Conservation (phyloP, 495 filamentous ascomycete genomes). For the Chaetomium tenue region DNA sequence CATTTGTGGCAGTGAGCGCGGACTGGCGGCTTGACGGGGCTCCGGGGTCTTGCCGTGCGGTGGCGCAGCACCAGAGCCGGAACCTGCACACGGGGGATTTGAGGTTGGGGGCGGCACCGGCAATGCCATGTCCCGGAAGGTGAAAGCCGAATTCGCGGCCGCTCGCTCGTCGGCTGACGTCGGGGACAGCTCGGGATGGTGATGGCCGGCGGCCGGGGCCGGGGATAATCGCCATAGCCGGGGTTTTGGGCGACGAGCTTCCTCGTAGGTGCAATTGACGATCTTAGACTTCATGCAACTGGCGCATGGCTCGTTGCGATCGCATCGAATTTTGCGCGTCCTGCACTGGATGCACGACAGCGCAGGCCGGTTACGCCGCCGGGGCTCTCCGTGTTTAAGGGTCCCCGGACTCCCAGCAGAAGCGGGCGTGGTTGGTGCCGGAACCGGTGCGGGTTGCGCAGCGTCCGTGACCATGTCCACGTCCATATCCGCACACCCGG, state of each 20-base stretch:
- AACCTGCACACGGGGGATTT: not conserved
- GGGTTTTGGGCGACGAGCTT: conserved; percentile 37
- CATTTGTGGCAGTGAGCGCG: conserved; percentile 4
- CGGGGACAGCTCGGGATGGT: conserved; percentile 23
- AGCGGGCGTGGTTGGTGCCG: conserved; percentile 16
- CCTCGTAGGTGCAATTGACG: conserved; percentile 47
- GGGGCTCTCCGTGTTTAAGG: conserved; percentile 25
- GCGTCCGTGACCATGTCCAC: conserved; percentile 27
- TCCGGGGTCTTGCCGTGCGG: conserved; percentile 21
- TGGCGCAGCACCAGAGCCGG: conserved; percentile 22
- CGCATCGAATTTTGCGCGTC: conserved; percentile 57
- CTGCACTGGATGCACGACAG: conserved; percentile 54
- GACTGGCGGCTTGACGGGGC: conserved; percentile 18
- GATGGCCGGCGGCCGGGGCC: conserved; percentile 22
- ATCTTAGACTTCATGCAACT: conserved; percentile 50
- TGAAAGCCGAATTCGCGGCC: conserved; percentile 11
- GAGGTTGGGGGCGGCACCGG: conserved; percentile 16
- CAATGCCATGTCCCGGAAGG: conserved; percentile 16
- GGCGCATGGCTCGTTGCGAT: conserved; percentile 51
- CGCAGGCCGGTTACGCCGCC: conserved; percentile 46
- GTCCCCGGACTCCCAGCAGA: conserved; percentile 6
- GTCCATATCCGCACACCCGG: conserved; percentile 21
- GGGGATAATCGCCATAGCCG: conserved; percentile 35
- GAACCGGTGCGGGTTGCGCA: conserved; percentile 16
- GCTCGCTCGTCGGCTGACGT: conserved; percentile 23